Evolutionary conservation across 1,284 basidiomycete species (phyloP).

Genomic region (Rhodotorula sp.): DNA sequence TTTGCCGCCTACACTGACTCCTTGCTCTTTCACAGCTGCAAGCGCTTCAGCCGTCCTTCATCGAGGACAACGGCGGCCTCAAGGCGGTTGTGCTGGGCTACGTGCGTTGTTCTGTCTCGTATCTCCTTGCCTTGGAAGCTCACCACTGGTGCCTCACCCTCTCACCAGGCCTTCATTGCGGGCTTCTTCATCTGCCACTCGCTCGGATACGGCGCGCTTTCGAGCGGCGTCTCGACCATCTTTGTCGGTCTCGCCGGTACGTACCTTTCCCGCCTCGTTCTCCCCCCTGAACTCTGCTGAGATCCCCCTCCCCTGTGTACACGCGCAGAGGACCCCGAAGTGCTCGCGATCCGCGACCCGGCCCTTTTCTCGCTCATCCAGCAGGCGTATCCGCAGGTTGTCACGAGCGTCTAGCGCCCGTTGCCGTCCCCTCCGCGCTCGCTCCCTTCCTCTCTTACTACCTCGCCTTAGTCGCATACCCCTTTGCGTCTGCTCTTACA

Average conservation of each 20-base stretch:
- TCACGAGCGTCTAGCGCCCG: conserved; percentile 19
- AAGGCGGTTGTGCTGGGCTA: conserved; percentile 37
- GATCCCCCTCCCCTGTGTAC: too few relatives aligned
- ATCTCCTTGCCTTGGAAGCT: conserved; percentile 8
- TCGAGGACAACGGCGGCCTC: conserved; percentile 25
- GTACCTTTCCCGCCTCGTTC: background rate
- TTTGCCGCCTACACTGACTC: background rate
- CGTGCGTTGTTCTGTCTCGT: conserved; percentile 40
- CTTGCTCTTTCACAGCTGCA: background rate
- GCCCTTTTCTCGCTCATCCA: conserved; percentile 61
- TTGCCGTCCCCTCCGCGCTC: too few relatives aligned
- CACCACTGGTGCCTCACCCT: background rate
- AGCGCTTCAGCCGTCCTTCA: conserved; percentile 24
- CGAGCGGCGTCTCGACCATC: conserved; percentile 46
- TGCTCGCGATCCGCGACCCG: conserved; percentile 69
- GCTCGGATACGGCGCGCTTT: conserved; percentile 37
- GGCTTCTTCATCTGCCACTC: conserved; percentile 51
- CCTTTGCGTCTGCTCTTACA: too few relatives aligned
- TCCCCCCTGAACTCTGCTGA: background rate
- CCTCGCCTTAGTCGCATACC: too few relatives aligned
- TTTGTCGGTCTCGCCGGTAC: conserved; percentile 49
- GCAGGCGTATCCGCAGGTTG: conserved; percentile 52
- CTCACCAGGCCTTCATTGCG: conserved; percentile 46
- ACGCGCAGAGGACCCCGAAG: conserved; percentile 43
- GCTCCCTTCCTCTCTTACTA: too few relatives aligned